Evolutionary conservation across 495 filamentous ascomycete genomes (phyloP).

Genomic region (Patellaria atrata): DNA sequence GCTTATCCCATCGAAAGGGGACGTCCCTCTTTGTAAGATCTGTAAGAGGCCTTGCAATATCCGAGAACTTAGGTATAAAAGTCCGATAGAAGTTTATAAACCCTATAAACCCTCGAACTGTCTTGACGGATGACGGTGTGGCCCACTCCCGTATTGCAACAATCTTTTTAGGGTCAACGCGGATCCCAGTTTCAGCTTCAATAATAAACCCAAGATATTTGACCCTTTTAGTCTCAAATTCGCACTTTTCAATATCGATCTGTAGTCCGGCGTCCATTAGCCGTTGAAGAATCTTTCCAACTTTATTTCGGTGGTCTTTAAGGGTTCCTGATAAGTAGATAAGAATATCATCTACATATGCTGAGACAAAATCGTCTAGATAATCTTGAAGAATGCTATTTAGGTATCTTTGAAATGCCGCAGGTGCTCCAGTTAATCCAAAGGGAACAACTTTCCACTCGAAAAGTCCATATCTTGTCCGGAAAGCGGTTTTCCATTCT

Average conservation of each 20-base stretch:
- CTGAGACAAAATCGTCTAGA: conserved; percentile 6
- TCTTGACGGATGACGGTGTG: conserved; percentile 13
- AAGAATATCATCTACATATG: conserved; percentile 19
- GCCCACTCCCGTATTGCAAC: conserved; percentile 20
- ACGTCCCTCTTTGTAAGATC: conserved; percentile 10
- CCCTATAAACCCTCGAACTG: conserved; percentile 20
- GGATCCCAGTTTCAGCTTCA: conserved; percentile 9
- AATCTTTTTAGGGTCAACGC: conserved; percentile 20
- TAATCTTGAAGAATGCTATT: conserved; percentile 9
- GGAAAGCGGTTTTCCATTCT: conserved; percentile 28
- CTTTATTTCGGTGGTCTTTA: conserved; percentile 4
- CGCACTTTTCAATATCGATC: conserved; percentile 9
- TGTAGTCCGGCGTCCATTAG: conserved; percentile 3
- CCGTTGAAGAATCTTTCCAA: conserved; percentile 2
- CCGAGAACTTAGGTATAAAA: conserved; percentile 23
- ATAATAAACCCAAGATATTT: conserved; percentile 18
- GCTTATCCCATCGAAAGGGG: conserved; percentile 4
- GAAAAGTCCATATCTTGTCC: conserved; percentile 5
- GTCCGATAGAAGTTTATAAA: conserved; percentile 28
- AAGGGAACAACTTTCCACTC: conserved; percentile 5
- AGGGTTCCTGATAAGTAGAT: too few relatives aligned
- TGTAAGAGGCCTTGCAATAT: conserved; percentile 10
- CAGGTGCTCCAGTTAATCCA: conserved; percentile 3
- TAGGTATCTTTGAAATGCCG: conserved; percentile 5
- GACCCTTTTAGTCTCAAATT: conserved; percentile 4